These are phyloP conservation scores for Melaleuca alternifolia DNA, from an alignment of 345 rosid genomes.

Conservation along the genomic window DNA sequence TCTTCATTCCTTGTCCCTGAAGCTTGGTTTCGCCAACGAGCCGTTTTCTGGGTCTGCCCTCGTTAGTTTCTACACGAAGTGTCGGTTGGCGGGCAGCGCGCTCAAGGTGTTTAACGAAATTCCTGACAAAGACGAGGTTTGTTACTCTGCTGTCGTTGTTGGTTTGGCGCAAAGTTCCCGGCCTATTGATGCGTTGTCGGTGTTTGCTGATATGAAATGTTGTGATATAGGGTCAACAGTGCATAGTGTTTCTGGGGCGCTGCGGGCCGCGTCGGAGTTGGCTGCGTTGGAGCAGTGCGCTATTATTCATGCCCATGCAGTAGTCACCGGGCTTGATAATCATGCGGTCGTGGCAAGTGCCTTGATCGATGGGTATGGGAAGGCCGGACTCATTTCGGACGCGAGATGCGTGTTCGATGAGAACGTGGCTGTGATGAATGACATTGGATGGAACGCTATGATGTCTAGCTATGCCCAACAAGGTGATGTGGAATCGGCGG, in stretches of 20 bases:
- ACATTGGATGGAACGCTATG: conserved; percentile 29
- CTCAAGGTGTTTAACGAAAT: conserved; percentile 34
- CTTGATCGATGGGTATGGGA: conserved; percentile 38
- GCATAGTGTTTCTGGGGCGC: conserved; percentile 24
- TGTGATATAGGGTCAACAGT: conserved; percentile 15
- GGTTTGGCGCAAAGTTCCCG: conserved; percentile 26
- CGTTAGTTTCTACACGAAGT: conserved; percentile 12
- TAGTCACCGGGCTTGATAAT: conserved; percentile 18
- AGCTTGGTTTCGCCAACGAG: conserved; percentile 16
- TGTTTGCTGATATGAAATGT: conserved; percentile 21
- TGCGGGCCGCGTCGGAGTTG: conserved; percentile 24
- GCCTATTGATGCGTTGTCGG: conserved; percentile 12
- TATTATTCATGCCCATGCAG: conserved; percentile 32
- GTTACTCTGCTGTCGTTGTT: conserved; percentile 26
- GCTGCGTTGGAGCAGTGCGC: conserved; percentile 34
- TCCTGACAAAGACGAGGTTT: conserved; percentile 23
- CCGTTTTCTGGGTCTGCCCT: conserved; percentile 31
- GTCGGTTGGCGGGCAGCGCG: conserved; percentile 5
- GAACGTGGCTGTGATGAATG: conserved; percentile 17
- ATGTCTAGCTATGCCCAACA: conserved; percentile 39
- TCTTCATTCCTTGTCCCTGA: conserved; percentile 30
- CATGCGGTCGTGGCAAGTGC: conserved; percentile 19
- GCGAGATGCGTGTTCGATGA: conserved; percentile 32
- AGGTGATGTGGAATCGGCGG: conserved; percentile 18
- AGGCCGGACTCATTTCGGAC: conserved; percentile 22